Conservation (phyloP, 192 early-diverging fungal genomes). For the Backusella tarrabulga region DNA sequence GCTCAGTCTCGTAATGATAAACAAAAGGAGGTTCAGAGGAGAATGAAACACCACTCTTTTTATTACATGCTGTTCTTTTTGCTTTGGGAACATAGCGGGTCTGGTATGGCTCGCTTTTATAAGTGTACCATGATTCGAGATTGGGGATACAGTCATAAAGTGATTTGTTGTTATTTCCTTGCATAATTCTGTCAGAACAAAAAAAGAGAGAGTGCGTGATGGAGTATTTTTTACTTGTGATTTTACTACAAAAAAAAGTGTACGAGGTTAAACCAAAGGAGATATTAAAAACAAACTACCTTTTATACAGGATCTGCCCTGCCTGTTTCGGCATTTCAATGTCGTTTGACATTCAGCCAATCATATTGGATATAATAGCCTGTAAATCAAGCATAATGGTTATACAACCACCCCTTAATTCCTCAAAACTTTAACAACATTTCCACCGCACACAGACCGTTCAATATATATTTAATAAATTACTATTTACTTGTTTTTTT, state of each 20-base stretch:
- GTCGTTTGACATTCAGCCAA: not conserved
- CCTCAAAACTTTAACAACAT: not conserved
- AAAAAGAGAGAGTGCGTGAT: not conserved
- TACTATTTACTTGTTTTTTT: not conserved
- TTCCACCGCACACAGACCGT: not conserved
- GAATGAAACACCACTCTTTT: conserved; percentile 19
- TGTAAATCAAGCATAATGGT: not conserved
- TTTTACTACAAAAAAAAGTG: not conserved
- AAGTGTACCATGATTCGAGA: conserved; percentile 24
- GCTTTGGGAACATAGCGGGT: not conserved
- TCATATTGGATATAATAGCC: not conserved
- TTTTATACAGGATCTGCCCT: not conserved
- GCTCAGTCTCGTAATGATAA: not conserved
- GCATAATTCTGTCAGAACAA: not conserved
- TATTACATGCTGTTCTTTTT: not conserved
- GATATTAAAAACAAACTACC: not conserved
- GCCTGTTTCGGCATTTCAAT: not conserved
- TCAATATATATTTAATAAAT: not conserved
- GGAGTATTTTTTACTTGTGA: not conserved
- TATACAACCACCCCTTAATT: not conserved
- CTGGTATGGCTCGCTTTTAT: not conserved
- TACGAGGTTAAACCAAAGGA: not conserved
- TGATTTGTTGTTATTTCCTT: not conserved
- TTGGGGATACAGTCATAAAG: conserved; percentile 22
- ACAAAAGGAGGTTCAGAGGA: conserved; percentile 21